These are phyloP conservation scores for Termitomyces titanicus DNA, from an alignment of 768 basidiomycete species.

Conservation along the genomic window DNA sequence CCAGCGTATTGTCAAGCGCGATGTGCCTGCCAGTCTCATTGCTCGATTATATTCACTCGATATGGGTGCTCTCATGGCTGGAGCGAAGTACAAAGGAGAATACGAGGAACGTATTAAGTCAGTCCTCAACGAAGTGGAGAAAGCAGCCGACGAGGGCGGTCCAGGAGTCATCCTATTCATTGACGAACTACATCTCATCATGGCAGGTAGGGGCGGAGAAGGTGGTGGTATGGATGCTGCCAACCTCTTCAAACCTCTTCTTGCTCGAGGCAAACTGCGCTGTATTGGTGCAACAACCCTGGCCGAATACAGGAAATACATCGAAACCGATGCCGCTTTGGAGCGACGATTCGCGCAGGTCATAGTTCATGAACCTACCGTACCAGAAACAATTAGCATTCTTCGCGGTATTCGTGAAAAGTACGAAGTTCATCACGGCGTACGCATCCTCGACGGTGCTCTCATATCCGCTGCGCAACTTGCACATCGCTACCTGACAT, in stretches of 20 bases:
- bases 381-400: constrained; percentile 88
- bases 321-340: constrained; percentile 89
- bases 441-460: constrained; percentile 83
- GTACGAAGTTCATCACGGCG: constrained; percentile 91
- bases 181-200: constrained; percentile 92
- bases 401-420: constrained; percentile 92
- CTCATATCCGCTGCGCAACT: constrained; percentile 87
- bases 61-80: constrained; percentile 95
- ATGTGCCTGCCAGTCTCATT: constrained; percentile 76
- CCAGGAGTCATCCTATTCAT: constrained; percentile 88
- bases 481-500: constrained; percentile 90
- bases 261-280: constrained; percentile 76
- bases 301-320: constrained; percentile 88
- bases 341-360: constrained; percentile 94
- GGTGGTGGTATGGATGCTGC: constrained; percentile 93
- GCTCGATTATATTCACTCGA: constrained; percentile 82
- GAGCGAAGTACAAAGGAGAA: constrained; percentile 89
- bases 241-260: constrained; percentile 87
- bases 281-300: constrained; percentile 92
- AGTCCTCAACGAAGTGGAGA: constrained; percentile 91
- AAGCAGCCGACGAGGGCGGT: constrained; percentile 71
- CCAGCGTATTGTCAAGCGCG: constrained; percentile 91
- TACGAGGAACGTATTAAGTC: constrained; percentile 96
- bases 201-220: constrained; percentile 80
- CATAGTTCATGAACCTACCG: constrained; percentile 85